Conservation (phyloP, 768 basidiomycete species). For the Rhodosporidiobolus odoratus region DNA sequence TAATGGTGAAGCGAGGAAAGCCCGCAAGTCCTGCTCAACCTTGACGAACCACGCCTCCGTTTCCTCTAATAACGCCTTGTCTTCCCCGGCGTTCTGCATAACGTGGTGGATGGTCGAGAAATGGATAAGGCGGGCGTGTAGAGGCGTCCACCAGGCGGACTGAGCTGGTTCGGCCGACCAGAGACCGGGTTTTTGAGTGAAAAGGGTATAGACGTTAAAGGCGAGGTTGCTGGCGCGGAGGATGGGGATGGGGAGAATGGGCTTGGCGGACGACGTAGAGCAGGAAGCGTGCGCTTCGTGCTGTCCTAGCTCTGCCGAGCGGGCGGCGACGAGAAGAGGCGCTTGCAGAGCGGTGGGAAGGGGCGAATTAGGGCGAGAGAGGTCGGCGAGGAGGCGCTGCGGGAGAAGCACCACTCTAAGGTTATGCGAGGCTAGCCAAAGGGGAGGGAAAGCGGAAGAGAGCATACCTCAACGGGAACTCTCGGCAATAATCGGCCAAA, state of each 20-base stretch:
- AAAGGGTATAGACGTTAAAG: constrained; percentile 2
- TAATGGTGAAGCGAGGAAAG: background rate
- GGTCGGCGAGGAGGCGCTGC: background rate
- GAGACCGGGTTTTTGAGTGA: background rate
- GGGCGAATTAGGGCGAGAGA: background rate
- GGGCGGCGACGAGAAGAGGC: constrained; percentile 1
- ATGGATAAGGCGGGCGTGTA: background rate
- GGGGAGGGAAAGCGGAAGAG: background rate
- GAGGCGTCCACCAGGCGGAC: background rate
- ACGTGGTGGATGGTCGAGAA: background rate
- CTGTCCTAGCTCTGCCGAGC: background rate
- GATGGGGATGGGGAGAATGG: background rate
- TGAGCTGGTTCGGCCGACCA: background rate
- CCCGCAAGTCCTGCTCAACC: background rate
- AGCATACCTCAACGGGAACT: background rate
- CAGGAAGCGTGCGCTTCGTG: background rate
- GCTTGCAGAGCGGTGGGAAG: background rate
- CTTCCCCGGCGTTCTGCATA: background rate
- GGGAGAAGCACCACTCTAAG: background rate
- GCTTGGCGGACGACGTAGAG: background rate
- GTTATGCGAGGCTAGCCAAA: background rate
- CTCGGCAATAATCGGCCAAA: background rate
- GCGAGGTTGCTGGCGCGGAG: constrained; percentile 3
- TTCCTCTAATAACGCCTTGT: background rate
- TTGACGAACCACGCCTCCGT: background rate